A percentile compares a stretch with the other conserved stretches of the same genome.
Conservation (phyloP, 2,329 filamentous ascomycete genomes). For the Nemania sp. region DNA sequence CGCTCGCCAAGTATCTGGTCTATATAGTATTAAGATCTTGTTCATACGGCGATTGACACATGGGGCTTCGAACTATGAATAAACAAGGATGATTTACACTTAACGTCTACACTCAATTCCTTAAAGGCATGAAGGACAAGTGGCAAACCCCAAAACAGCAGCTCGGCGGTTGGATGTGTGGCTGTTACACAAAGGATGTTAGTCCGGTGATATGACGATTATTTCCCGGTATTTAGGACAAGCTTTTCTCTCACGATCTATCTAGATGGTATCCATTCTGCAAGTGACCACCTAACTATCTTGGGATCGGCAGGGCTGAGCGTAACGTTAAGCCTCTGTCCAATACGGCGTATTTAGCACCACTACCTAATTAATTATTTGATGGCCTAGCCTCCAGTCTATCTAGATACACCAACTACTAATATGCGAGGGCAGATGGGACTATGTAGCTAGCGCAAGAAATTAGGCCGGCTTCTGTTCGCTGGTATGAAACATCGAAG, state of each 20-base stretch:
- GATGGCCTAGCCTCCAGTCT: not conserved
- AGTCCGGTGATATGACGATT: not conserved
- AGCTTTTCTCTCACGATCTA: not conserved
- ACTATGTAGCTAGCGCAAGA: not conserved
- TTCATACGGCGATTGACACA: too few species aligned
- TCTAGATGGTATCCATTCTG: not conserved
- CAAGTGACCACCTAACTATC: not conserved
- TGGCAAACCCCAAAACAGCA: not conserved
- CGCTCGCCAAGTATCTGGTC: not conserved
- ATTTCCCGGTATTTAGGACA: not conserved
- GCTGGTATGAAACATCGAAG: not conserved
- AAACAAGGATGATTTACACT: too few species aligned
- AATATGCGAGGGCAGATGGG: too few species aligned
- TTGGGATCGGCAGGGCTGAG: too few species aligned
- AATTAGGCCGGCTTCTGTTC: not conserved
- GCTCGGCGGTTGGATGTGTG: not conserved
- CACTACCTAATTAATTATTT: not conserved
- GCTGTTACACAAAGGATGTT: not conserved
- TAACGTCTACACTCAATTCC: not conserved
- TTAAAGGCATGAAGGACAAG: not conserved
- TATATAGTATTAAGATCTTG: too few species aligned
- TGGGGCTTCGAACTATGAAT: too few species aligned
- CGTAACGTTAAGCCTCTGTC: not conserved
- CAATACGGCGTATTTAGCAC: not conserved
- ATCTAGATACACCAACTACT: too few species aligned